Conservation (phyloP, 78 protist species). For the Chrysochromulina tobinii region DNA sequence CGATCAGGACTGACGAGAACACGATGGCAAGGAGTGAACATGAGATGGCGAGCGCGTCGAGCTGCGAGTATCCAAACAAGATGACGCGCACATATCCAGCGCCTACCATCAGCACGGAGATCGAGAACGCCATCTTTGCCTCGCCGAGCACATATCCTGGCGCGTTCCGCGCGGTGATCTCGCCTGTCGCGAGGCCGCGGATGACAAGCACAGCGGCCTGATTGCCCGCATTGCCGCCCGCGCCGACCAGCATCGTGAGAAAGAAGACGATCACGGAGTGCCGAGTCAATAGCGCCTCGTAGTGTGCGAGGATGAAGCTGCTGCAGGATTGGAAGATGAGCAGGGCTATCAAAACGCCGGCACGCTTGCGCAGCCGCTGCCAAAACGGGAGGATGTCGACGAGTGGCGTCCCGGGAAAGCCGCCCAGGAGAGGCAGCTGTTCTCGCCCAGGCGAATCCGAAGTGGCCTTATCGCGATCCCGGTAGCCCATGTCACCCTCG, state of each 20-base stretch:
- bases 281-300: constrained; percentile 9
- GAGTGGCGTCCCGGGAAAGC: too few species aligned
- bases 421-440: too few species aligned
- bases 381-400: too few species aligned
- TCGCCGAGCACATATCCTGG: not conserved
- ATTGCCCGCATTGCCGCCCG: constrained; percentile 64
- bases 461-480: too few species aligned
- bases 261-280: constrained; percentile 46
- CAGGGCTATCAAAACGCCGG: not conserved
- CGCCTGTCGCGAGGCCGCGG: constrained; percentile 27
- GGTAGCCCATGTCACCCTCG: too few species aligned
- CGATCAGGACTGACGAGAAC: not conserved
- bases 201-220: constrained; percentile 33
- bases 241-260: constrained; percentile 65
- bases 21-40: constrained; percentile 40
- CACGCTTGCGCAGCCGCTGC: not conserved
- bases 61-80: not conserved
- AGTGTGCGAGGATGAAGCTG: constrained; percentile 10
- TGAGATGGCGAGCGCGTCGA: constrained; percentile 17
- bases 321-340: not conserved
- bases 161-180: not conserved
- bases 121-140: not conserved
- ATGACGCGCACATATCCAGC: constrained; percentile 26
- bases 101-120: not conserved
- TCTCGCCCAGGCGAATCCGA: too few species aligned